Conservation (phyloP, 495 filamentous ascomycete species). For the Rusavskia elegans region DNA sequence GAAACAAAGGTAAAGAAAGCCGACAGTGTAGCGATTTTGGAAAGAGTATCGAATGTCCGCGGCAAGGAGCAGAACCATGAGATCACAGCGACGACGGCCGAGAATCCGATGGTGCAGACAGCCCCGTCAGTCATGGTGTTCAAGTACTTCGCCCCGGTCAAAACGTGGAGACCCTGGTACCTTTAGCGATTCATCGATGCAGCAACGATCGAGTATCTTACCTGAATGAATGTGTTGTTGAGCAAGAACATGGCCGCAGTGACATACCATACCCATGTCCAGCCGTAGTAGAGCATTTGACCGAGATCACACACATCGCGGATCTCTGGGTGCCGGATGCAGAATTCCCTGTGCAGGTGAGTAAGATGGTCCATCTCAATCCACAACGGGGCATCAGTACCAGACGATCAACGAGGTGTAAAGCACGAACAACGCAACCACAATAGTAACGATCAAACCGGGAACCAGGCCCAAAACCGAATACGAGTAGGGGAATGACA, state of each 20-base stretch:
- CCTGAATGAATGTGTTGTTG: slow-evolving; percentile 81
- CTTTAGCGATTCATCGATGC: slow-evolving; percentile 6
- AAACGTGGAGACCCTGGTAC: slow-evolving; percentile 52
- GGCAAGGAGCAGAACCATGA: slow-evolving; percentile 65
- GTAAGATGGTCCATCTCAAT: not conserved
- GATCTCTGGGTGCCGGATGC: slow-evolving; percentile 70
- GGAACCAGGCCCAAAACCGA: slow-evolving; percentile 75
- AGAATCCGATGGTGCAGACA: slow-evolving; percentile 59
- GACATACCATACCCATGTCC: slow-evolving; percentile 63
- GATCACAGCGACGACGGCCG: slow-evolving; percentile 49
- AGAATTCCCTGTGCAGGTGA: slow-evolving; percentile 48
- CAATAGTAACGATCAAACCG: slow-evolving; percentile 64
- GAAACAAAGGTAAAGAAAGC: slow-evolving; percentile 79
- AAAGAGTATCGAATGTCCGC: slow-evolving; percentile 63
- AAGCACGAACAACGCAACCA: slow-evolving; percentile 56
- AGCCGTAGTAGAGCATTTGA: slow-evolving; percentile 71
- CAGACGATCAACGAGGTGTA: slow-evolving; percentile 78
- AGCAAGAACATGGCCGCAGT: slow-evolving; percentile 80
- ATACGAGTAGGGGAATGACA: slow-evolving; percentile 88
- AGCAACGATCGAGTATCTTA: slow-evolving; percentile 10
- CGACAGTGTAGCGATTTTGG: slow-evolving; percentile 55
- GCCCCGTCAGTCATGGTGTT: slow-evolving; percentile 61
- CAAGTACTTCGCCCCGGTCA: slow-evolving; percentile 65
- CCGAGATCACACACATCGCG: slow-evolving; percentile 85
- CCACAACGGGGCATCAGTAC: slow-evolving; percentile 22